These are phyloP conservation scores for Paecilomyces niveus DNA, from an alignment of 2,329 filamentous ascomycete species.

Conservation along the genomic window DNA sequence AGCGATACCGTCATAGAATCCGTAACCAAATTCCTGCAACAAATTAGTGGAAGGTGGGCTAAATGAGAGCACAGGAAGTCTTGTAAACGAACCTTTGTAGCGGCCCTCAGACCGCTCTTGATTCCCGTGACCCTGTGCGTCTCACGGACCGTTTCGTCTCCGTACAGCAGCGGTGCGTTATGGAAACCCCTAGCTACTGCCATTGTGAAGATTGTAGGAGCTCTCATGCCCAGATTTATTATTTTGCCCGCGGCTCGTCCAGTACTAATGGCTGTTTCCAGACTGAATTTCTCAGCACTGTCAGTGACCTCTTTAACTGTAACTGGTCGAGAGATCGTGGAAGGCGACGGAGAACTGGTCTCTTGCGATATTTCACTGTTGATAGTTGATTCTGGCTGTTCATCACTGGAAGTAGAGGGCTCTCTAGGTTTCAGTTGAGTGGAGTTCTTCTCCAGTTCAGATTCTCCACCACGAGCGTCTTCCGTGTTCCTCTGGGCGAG, in stretches of 20 bases:
- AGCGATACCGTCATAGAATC: slow-evolving; percentile 73
- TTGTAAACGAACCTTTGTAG: slow-evolving; percentile 51
- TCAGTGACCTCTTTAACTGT: slow-evolving; percentile 1
- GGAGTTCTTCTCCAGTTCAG: neutral
- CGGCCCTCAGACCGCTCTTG: slow-evolving; percentile 67
- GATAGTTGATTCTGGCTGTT: neutral
- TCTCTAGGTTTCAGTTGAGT: neutral
- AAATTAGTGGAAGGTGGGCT: neutral
- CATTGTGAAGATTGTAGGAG: slow-evolving; percentile 77
- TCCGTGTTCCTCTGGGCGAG: neutral
- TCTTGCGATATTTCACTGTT: no score
- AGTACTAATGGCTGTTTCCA: slow-evolving; percentile 59
- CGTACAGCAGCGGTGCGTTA: slow-evolving; percentile 78
- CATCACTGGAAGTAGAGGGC: neutral
- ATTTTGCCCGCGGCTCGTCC: slow-evolving; percentile 65
- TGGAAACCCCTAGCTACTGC: slow-evolving; percentile 80
- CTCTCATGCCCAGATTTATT: slow-evolving; percentile 66
- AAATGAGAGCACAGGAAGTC: neutral
- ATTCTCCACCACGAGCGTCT: neutral
- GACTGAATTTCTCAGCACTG: slow-evolving; percentile 13
- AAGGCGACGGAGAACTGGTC: neutral
- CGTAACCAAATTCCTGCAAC: slow-evolving; percentile 59
- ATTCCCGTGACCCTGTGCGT: slow-evolving; percentile 72
- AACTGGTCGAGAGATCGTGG: neutral
- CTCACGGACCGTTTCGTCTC: slow-evolving; percentile 74